Evolutionary conservation across 192 early-diverging fungal genomes (phyloP), one percentile per base, ranked within the genome.

Genomic region (Linnemannia zychae): DNA sequence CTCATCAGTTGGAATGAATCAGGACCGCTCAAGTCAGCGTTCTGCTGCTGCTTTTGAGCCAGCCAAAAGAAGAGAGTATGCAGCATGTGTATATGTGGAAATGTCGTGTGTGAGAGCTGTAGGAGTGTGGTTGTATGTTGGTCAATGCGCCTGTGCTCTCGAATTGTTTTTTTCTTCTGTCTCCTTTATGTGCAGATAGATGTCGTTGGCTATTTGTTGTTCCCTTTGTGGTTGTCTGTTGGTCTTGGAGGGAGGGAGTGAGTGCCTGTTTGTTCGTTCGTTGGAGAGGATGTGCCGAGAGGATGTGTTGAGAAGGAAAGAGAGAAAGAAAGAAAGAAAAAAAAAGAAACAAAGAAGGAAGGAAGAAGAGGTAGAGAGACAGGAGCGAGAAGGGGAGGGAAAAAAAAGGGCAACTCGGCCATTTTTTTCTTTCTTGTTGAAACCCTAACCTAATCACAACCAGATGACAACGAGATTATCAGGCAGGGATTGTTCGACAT

Each of bases 51-150:
- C 28, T 31, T n/a, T 63, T n/a, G 22, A 9, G 57, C 57, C 24
- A 63, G 57, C 57, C 57, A 63, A 24, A 63, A 12, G 57, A 63
- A 63, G 24, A 63, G 28, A 11, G 57, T 63, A 63, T 63, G 57
- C 28, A 63, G 57, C 57, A 63, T 63, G 24, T 63, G 24, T 60
- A 3, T 63, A 9, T 57, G 22, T 44, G 40, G n/a, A n/a, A n/a
- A 22, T 57, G 9, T 15, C 28, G 11, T 63, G 22, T 33, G 2
- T 31, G 57, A 18, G 20, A 22, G 22, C 20, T 53, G 48, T 49
- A 49, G 48, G 48, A 49, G 48, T 49, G 48, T 11, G 48, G 48
- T 49, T 49, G 17, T 22, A 15, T 63, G 57, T 15, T 63, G 57
- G 57, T 63, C 57, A 63, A 63, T 63, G 57, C 57, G 28, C 28